phyloP scores from a whole-genome alignment of 768 basidiomycete genomes.

The Serpula lacrymans region DNA sequence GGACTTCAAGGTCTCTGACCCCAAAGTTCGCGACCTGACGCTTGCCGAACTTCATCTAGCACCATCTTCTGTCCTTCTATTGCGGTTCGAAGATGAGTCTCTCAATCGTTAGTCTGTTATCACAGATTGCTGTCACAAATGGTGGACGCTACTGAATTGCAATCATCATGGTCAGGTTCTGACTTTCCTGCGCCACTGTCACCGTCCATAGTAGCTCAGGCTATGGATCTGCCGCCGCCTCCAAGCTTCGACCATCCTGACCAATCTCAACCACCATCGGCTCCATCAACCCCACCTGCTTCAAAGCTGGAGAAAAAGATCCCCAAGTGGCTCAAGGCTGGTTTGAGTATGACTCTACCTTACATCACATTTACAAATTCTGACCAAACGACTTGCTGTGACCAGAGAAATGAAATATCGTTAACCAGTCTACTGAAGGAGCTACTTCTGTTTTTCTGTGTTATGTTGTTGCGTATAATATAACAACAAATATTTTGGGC shows the following conservation, averaged over 20 bases:
- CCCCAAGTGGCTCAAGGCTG: constrained; percentile 79
- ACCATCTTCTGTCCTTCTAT: constrained; percentile 73
- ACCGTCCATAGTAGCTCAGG: constrained; percentile 50
- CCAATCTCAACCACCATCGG: constrained; percentile 6
- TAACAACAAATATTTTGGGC: not conserved
- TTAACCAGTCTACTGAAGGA: constrained; percentile 46
- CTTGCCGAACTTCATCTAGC: constrained; percentile 71
- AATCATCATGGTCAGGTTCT: constrained; percentile 37
- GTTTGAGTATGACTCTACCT: constrained; percentile 58
- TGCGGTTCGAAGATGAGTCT: constrained; percentile 70
- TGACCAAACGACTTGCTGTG: too few relatives aligned
- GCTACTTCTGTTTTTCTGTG: too few relatives aligned
- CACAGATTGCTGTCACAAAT: not conserved
- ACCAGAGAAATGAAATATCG: constrained; percentile 33
- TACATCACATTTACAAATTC: too few relatives aligned
- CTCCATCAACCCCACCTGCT: constrained; percentile 10
- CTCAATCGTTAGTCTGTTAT: constrained; percentile 52
- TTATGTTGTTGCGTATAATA: too few relatives aligned
- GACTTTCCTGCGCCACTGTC: constrained; percentile 62
- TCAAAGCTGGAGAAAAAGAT: constrained; percentile 48
- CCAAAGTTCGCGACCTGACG: constrained; percentile 61
- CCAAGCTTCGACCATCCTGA: constrained; percentile 30
- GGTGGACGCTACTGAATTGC: not conserved
- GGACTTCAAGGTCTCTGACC: constrained; percentile 81
- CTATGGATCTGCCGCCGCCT: constrained; percentile 66